Base-by-base conservation (phyloP, 2,329 filamentous ascomycete genomes). In the Colletotrichum gigasporum region DNA sequence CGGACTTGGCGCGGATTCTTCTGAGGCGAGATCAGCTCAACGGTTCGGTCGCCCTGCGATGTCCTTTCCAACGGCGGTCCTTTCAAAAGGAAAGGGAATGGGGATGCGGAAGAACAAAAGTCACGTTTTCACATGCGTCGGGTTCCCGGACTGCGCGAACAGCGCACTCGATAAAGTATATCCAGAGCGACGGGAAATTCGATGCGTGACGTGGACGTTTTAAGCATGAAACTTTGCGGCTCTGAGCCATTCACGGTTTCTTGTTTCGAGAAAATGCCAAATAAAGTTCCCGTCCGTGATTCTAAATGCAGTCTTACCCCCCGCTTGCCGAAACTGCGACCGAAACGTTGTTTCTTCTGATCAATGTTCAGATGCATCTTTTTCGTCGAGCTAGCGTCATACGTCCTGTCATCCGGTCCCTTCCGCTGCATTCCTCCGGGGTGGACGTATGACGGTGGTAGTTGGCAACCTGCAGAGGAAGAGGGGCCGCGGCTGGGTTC, bases 191-290 rank as follows among this genome's bases (percentile, higher is more conserved):
- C n/a, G 11, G 30, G 20, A 20, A 16, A 18, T 39, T 28, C 39
- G 12, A 24, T 37, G 32, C 20, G 53, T 56, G 41, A 56, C 53
- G 53, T 56, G 53, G 53, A 56, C 53, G 53, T 56, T 56, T 56
- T 47, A 20, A 47, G 53, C 41, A 56, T 56, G 53, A 56, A 56
- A 56, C 53, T 47, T 56, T 56, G 41, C 53, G 53, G 53, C 53
- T 56, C 41, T 56, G 53, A 56, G 41, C 53, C 41, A 56, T 56
- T 56, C 53, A 56, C 53, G 53, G 53, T 37, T 56, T 56, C 53
- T 47, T 47, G 42, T 56, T 56, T 56, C 28, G 41, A 56, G 26
- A 28, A 32, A 47, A 30, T 20, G 11, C 53, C 28, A 18, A 39
- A 47, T 56, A 56, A 41, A 56, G 53, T 56, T 56, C 41, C 20